Percentiles rank a stretch among this genome's conserved stretches.
These are phyloP conservation scores for Fraxinus xanthoxyloides DNA, from an alignment of 305 asterid genomes.

Conservation along the genomic window DNA sequence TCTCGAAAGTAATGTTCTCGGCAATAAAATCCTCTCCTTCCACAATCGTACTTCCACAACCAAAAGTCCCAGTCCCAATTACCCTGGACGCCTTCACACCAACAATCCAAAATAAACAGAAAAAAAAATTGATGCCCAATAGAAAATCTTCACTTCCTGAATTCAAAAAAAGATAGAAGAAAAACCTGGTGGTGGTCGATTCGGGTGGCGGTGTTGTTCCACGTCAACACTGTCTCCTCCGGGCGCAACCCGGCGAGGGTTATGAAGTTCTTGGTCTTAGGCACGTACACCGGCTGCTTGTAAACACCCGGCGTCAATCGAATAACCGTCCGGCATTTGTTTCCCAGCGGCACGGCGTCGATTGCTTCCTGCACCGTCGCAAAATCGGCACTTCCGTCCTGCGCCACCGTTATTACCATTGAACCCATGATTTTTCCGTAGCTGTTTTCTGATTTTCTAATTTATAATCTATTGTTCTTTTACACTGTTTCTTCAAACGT, in stretches of 20 bases:
- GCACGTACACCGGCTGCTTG: constrained; percentile 73
- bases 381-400: constrained; percentile 63
- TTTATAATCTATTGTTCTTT: no score
- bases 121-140: neutral
- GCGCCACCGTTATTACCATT: constrained; percentile 61
- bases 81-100: constrained; percentile 53
- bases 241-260: constrained; percentile 80
- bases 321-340: constrained; percentile 68
- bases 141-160: neutral
- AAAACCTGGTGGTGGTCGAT: constrained; percentile 84
- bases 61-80: constrained; percentile 95
- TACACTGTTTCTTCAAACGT: no score
- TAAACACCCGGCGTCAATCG: constrained; percentile 77
- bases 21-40: constrained; percentile 98
- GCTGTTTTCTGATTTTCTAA: neutral
- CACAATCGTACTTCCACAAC: constrained; percentile 76
- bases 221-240: constrained; percentile 68
- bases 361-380: constrained; percentile 89
- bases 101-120: neutral
- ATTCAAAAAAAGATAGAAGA: neutral
- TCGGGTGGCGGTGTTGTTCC: constrained; percentile 71
- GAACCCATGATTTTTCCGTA: constrained; percentile 24
- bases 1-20: constrained; percentile 89
- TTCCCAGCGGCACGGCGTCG: constrained; percentile 75
- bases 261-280: constrained; percentile 81